Base-by-base conservation (phyloP, 225 moss, liverwort and hornwort species). In the Physcomitrium patens region DNA sequence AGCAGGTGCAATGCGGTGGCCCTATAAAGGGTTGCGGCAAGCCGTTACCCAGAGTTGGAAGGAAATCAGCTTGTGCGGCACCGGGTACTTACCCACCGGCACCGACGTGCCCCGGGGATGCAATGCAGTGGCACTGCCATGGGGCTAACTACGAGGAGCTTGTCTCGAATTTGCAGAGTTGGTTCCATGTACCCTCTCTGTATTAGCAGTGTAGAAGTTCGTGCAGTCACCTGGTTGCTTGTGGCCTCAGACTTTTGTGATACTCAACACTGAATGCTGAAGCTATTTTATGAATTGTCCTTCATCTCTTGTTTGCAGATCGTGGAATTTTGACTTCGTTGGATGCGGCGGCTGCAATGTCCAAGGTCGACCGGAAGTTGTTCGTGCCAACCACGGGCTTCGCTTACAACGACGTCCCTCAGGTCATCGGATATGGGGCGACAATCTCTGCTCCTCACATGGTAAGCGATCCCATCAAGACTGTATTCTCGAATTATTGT, bases 361-460 rank as follows among this genome's bases (percentile, higher is more conserved):
- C 89, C 75, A 90, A 92, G 79, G 91, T 96, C 65, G 96, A 96
- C 77, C 79, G 96, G 41, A 94, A 89, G 75, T 60, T 91, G 57
- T 96, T 86, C 68, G 94, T 96, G 62, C 94, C 96, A 0, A 60
- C 77, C 8, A 88, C 85, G 16, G 91, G 88, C 63, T 76, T 74
- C 46, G 89, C 96, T 1, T 96, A 96, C 75, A 89, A 96, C n/a
- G 96, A 96, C 82, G 72, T 92, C 0, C 96, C 96, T 3, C 94
- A 96, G 77, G 80, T 88, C 59, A 96, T 94, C 81, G 94, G 87
- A 3, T 87, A 47, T 47, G 84, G 87, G 50, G 94, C 90, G 50
- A 96, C 96, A 17, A 94, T 96, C 49, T 96, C 96, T 11, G 94
- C 96, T 42, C 96, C 96, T 26, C 96, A 96, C 77, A 96, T 96